These are phyloP conservation scores for Pulveroboletus ravenelii DNA, from an alignment of 768 basidiomycete genomes.

Conservation along the genomic window DNA sequence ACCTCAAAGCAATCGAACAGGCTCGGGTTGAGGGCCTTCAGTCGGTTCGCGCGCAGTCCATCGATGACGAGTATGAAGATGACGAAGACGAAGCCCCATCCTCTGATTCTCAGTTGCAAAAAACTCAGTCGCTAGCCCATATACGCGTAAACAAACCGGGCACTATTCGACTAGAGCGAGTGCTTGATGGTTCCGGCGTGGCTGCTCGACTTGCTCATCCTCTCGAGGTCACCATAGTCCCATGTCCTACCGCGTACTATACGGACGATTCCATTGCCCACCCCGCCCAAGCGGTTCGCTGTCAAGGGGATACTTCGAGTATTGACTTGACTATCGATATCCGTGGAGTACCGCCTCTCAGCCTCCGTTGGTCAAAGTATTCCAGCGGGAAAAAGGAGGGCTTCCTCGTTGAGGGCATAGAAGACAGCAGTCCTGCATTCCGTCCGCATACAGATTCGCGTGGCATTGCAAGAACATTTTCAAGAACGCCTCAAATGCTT, in stretches of 20 bases:
- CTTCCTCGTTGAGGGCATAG: conserved; percentile 82
- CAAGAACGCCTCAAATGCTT: conserved; percentile 48
- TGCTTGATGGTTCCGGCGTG: conserved; percentile 63
- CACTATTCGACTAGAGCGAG: conserved; percentile 65
- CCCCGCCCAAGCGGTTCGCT: conserved; percentile 48
- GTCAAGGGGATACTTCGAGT: conserved; percentile 61
- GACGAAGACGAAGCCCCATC: conserved; percentile 35
- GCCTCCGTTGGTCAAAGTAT: conserved; percentile 70
- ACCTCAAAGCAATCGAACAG: conserved; percentile 64
- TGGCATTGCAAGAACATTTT: conserved; percentile 17
- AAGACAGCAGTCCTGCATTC: conserved; percentile 44
- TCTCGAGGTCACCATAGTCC: conserved; percentile 65
- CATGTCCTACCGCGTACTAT: conserved; percentile 79
- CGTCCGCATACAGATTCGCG: conserved; percentile 24
- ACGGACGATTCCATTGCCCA: conserved; percentile 33
- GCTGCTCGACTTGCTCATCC: conserved; percentile 69
- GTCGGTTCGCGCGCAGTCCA: conserved; percentile 37
- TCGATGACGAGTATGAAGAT: conserved; percentile 69
- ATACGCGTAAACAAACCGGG: conserved; percentile 73
- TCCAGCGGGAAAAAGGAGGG: conserved; percentile 62
- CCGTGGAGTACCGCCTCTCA: conserved; percentile 70
- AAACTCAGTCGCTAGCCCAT: conserved; percentile 69
- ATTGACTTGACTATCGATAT: conserved; percentile 60
- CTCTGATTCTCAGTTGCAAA: conserved; percentile 52
- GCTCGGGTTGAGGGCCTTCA: conserved; percentile 50